Conservation (phyloP, 306 rosid genomes). For the Lathyrus sativus region DNA sequence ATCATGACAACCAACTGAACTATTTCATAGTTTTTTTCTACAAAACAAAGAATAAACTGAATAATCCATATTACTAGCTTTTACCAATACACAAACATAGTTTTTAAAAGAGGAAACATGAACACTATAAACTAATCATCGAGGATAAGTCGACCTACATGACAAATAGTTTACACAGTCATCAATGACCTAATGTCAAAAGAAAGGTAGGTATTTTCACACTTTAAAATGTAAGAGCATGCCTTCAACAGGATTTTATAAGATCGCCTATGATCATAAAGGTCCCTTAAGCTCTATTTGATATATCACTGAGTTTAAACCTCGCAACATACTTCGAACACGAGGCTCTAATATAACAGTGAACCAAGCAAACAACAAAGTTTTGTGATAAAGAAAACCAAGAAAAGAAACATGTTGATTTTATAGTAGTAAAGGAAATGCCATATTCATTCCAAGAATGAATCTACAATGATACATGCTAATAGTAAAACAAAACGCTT, state of each 20-base stretch:
- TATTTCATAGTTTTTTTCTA: too few relatives aligned
- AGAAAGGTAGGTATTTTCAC: slow-evolving; percentile 9
- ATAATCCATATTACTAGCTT: too few relatives aligned
- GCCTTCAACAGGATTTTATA: slow-evolving; percentile 29
- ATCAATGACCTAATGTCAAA: slow-evolving; percentile 26
- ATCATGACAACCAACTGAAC: too few relatives aligned
- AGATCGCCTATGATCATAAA: slow-evolving; percentile 43
- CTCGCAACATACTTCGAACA: slow-evolving; percentile 39
- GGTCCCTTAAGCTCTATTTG: slow-evolving; percentile 43
- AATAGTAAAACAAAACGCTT: slow-evolving; percentile 7
- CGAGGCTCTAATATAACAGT: slow-evolving; percentile 49
- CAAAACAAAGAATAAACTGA: too few relatives aligned
- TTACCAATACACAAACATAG: too few relatives aligned
- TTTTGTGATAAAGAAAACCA: background rate
- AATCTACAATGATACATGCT: background rate
- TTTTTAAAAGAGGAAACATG: slow-evolving; percentile 1
- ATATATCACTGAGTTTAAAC: slow-evolving; percentile 56
- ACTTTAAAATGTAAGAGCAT: slow-evolving; percentile 43
- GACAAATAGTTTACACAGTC: slow-evolving; percentile 14
- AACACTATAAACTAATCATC: background rate
- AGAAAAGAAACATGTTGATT: slow-evolving; percentile 9
- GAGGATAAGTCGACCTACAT: slow-evolving; percentile 3
- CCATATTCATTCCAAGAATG: slow-evolving; percentile 15
- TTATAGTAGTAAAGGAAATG: background rate
- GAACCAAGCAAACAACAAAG: slow-evolving; percentile 32